A percentile compares a stretch with the other conserved stretches of the same genome.
Evolutionary conservation across 1,284 basidiomycete genomes (phyloP).

Genomic region (Cutaneotrichosporon dermatis): DNA sequence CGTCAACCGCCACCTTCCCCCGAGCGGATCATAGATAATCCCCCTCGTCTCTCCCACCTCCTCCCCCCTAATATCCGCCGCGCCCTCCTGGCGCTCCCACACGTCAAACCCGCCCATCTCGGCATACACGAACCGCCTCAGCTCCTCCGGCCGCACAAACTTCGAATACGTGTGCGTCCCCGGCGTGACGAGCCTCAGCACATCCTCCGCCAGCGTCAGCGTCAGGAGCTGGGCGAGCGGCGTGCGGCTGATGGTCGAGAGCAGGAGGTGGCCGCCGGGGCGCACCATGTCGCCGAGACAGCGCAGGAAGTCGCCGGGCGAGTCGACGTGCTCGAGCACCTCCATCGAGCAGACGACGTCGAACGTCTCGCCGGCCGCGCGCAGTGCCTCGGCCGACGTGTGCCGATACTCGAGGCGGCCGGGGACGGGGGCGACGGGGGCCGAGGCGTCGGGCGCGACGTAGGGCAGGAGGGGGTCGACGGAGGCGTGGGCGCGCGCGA

Average conservation of each 20-base stretch:
- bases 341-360: slow-evolving; percentile 98
- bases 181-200: slow-evolving; percentile 73
- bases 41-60: slow-evolving; percentile 77
- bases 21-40: slow-evolving; percentile 74
- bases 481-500: slow-evolving; percentile 77
- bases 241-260: slow-evolving; percentile 95
- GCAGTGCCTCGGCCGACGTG: slow-evolving; percentile 68
- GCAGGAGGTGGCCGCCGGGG: slow-evolving; percentile 92
- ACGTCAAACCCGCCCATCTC: slow-evolving; percentile 52
- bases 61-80: slow-evolving; percentile 52
- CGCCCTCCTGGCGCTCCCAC: slow-evolving; percentile 44
- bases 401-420: slow-evolving; percentile 63
- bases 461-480: slow-evolving; percentile 63
- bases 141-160: slow-evolving; percentile 82
- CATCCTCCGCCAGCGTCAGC: slow-evolving; percentile 81
- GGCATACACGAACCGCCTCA: slow-evolving; percentile 74
- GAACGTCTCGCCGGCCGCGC: slow-evolving; percentile 59
- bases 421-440: slow-evolving; percentile 38
- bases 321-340: slow-evolving; percentile 94
- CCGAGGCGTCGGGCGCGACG: slow-evolving; percentile 87
- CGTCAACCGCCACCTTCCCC: slow-evolving; percentile 65
- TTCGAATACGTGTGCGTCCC: slow-evolving; percentile 93
- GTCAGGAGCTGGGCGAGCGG: slow-evolving; percentile 84
- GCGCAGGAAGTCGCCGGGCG: slow-evolving; percentile 76
- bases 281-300: slow-evolving; percentile 75